These are phyloP conservation scores for Cercospora canescens DNA, from an alignment of 2,329 filamentous ascomycete genomes.

Conservation along the genomic window DNA sequence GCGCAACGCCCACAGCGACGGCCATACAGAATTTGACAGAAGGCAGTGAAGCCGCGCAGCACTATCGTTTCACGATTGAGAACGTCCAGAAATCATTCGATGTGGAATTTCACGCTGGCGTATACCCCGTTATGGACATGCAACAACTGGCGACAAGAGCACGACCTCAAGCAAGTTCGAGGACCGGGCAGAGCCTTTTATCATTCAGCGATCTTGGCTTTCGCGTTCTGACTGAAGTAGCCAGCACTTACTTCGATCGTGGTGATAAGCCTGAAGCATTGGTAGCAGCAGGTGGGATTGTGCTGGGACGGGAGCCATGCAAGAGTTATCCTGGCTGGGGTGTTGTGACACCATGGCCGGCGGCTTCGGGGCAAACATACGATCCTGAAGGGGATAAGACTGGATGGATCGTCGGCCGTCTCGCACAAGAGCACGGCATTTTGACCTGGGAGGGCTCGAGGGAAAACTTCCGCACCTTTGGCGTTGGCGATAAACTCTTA, in stretches of 20 bases:
- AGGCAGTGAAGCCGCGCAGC: constrained; percentile 38
- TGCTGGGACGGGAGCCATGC: constrained; percentile 72
- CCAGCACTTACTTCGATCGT: constrained; percentile 64
- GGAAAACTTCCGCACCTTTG: constrained; percentile 49
- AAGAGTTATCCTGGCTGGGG: constrained; percentile 72
- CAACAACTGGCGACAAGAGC: constrained; percentile 77
- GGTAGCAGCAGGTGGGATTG: constrained; percentile 67
- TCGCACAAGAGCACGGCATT: constrained; percentile 79
- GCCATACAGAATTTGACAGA: constrained; percentile 61
- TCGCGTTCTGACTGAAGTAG: constrained; percentile 70
- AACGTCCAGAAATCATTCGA: constrained; percentile 36
- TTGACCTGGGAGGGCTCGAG: constrained; percentile 58
- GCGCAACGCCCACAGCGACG: constrained; percentile 73
- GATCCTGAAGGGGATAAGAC: constrained; percentile 42
- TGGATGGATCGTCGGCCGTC: constrained; percentile 67
- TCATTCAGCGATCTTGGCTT: constrained; percentile 62
- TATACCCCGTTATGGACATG: constrained; percentile 74
- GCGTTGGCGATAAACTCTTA: constrained; percentile 65
- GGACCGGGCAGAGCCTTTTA: constrained; percentile 33
- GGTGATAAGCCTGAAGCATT: constrained; percentile 62
- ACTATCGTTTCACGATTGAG: constrained; percentile 37
- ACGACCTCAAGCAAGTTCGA: constrained; percentile 40
- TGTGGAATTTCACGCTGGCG: constrained; percentile 73
- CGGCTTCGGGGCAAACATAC: constrained; percentile 33
- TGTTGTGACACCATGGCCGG: constrained; percentile 61